phyloP scores from a whole-genome alignment of 2,329 filamentous ascomycete genomes.

The Truncatella angustata region DNA sequence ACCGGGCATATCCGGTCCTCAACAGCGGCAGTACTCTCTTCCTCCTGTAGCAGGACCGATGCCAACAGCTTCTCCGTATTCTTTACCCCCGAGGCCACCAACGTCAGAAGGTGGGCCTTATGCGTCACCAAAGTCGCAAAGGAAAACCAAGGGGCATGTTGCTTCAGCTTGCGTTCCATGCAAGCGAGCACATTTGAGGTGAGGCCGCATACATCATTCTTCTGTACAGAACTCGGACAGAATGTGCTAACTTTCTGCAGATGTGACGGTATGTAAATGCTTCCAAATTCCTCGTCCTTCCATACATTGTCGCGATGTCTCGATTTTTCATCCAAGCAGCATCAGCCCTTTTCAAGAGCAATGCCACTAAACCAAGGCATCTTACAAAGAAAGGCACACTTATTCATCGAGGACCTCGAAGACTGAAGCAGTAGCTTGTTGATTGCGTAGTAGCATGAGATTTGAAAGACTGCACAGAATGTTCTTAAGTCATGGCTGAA shows the following conservation, averaged over 20 bases:
- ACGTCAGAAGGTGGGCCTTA: conserved; percentile 45
- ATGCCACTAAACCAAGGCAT: too few relatives aligned
- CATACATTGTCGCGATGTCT: too few relatives aligned
- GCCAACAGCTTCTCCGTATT: conserved; percentile 24
- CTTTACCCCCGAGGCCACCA: conserved; percentile 31
- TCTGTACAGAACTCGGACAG: conserved; percentile 7
- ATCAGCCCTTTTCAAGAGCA: too few relatives aligned
- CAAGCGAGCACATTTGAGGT: conserved; percentile 78
- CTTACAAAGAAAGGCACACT: too few relatives aligned
- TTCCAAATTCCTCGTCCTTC: neutral
- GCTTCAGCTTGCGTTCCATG: conserved; percentile 83
- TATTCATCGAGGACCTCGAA: too few relatives aligned
- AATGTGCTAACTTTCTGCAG: conserved; percentile 39
- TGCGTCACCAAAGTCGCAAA: conserved; percentile 58
- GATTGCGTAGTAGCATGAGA: too few relatives aligned
- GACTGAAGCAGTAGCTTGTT: too few relatives aligned
- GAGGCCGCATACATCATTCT: conserved; percentile 24
- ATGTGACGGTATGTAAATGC: conserved; percentile 61
- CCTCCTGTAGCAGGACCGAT: conserved; percentile 31
- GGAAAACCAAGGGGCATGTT: conserved; percentile 77
- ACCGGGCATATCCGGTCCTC: conserved; percentile 29
- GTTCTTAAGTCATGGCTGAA: too few relatives aligned
- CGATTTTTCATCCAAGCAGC: too few relatives aligned
- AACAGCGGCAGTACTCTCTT: conserved; percentile 34
- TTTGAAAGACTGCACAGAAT: too few relatives aligned